Evolutionary conservation across 1,284 basidiomycete species (phyloP).

Genomic region (Apiotrichum sp.): DNA sequence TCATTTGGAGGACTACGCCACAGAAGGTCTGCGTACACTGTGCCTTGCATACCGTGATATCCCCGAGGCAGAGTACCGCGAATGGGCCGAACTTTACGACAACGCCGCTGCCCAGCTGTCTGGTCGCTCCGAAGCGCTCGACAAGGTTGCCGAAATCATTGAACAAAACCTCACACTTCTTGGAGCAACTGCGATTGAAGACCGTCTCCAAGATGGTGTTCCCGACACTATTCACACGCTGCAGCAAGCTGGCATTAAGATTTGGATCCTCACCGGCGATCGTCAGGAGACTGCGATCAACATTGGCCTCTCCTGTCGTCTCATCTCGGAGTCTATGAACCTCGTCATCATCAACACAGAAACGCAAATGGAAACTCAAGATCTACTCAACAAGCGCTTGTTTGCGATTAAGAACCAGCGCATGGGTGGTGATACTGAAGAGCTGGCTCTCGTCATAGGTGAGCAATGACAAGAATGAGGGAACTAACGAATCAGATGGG

Average conservation of each 20-base stretch:
- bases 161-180: slow-evolving; percentile 88
- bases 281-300: slow-evolving; percentile 99
- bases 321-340: slow-evolving; percentile 99
- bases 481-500: slow-evolving; percentile 61
- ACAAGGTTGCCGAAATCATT: slow-evolving; percentile 90
- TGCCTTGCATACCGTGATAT: slow-evolving; percentile 92
- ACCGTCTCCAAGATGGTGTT: slow-evolving; percentile 97
- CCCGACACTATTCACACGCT: slow-evolving; percentile 97
- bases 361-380: slow-evolving; percentile 70
- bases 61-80: slow-evolving; percentile 78
- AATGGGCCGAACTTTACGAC: slow-evolving; percentile 83
- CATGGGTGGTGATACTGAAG: slow-evolving; percentile 83
- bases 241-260: slow-evolving; percentile 97
- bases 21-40: slow-evolving; percentile 92
- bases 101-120: slow-evolving; percentile 89
- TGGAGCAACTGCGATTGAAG: slow-evolving; percentile 97
- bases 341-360: slow-evolving; percentile 94
- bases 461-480: slow-evolving; percentile 17
- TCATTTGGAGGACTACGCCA: slow-evolving; percentile 96
- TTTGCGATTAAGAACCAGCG: slow-evolving; percentile 89
- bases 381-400: slow-evolving; percentile 83
- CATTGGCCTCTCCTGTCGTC: slow-evolving; percentile 91
- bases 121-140: slow-evolving; percentile 86
- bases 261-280: slow-evolving; percentile 98
- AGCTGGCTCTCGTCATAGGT: slow-evolving; percentile 93